These are phyloP conservation scores for Cadophora luteo-olivacea DNA, from an alignment of 2,329 filamentous ascomycete species.

Conservation along the genomic window DNA sequence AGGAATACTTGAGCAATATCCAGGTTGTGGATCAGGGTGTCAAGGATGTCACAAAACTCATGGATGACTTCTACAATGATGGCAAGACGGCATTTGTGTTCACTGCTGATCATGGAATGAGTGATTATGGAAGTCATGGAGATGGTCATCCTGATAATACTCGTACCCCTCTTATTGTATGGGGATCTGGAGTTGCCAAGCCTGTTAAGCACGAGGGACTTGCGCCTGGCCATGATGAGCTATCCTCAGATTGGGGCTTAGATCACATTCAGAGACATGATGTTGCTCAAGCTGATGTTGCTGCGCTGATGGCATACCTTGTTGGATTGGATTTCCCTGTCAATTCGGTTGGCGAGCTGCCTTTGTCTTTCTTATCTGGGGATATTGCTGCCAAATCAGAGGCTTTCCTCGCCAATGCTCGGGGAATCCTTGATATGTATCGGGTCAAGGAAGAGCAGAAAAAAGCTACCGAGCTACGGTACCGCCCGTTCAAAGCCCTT, in stretches of 20 bases:
- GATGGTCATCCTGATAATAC: constrained; percentile 98
- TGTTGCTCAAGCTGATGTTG: constrained; percentile 92
- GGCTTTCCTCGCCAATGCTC: constrained; percentile 83
- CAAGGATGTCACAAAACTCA: constrained; percentile 78
- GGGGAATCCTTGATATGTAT: constrained; percentile 94
- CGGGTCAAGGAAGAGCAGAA: constrained; percentile 90
- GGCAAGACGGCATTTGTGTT: constrained; percentile 93
- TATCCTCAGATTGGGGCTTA: constrained; percentile 88
- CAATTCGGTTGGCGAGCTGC: constrained; percentile 94
- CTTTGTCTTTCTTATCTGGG: constrained; percentile 80
- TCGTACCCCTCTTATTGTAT: constrained; percentile 87
- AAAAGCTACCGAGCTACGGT: constrained; percentile 75
- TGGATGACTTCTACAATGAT: constrained; percentile 85
- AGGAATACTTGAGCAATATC: constrained; percentile 93
- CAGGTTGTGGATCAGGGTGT: constrained; percentile 93
- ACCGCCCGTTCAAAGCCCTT: constrained; percentile 76
- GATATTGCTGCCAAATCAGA: constrained; percentile 78
- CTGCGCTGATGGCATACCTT: constrained; percentile 93
- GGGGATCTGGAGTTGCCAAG: constrained; percentile 88
- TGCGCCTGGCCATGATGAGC: constrained; percentile 87
- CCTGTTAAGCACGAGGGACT: constrained; percentile 65
- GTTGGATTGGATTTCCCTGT: constrained; percentile 88
- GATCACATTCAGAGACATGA: constrained; percentile 85
- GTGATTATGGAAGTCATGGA: constrained; percentile 98
- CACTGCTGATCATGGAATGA: constrained; percentile 98